Percentiles rank a stretch among this genome's conserved stretches.
Conservation (phyloP, 768 basidiomycete genomes). For the Boletus fagicola region DNA sequence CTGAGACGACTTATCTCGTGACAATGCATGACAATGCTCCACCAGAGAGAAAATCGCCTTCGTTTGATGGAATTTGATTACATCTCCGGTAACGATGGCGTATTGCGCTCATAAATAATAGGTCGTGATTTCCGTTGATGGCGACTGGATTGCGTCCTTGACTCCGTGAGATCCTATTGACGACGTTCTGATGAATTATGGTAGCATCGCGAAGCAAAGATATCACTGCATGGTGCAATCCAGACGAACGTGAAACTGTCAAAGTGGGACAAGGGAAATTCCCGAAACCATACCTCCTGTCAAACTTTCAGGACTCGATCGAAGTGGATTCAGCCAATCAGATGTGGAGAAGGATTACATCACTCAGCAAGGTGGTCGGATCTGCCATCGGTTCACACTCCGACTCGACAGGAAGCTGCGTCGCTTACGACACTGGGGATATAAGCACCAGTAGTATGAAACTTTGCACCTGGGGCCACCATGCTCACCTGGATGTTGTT, state of each 20-base stretch:
- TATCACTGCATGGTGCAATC: slow-evolving; percentile 3
- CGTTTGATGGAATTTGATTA: background rate
- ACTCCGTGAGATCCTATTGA: background rate
- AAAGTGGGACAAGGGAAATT: slow-evolving; percentile 7
- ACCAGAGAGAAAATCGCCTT: background rate
- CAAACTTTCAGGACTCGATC: background rate
- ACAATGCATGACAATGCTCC: background rate
- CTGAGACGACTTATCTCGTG: background rate
- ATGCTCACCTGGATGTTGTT: background rate
- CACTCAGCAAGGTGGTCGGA: background rate
- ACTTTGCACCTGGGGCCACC: background rate
- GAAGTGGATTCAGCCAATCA: slow-evolving; percentile 7
- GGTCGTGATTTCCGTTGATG: background rate
- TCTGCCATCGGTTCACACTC: slow-evolving; percentile 4
- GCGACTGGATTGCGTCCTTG: background rate
- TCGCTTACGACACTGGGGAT: background rate
- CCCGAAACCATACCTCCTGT: background rate
- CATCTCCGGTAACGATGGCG: background rate
- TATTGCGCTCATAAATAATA: background rate
- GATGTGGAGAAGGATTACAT: background rate
- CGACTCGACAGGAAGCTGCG: background rate
- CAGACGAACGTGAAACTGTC: slow-evolving; percentile 7
- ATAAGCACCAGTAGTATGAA: background rate
- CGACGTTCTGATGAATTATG: background rate
- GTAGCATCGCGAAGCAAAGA: background rate